A percentile compares a stretch with the other conserved stretches of the same genome.
Evolutionary conservation across 164 flowering plant species (phyloP).

Genomic region (Kalanchoe fedtschenkoi): DNA sequence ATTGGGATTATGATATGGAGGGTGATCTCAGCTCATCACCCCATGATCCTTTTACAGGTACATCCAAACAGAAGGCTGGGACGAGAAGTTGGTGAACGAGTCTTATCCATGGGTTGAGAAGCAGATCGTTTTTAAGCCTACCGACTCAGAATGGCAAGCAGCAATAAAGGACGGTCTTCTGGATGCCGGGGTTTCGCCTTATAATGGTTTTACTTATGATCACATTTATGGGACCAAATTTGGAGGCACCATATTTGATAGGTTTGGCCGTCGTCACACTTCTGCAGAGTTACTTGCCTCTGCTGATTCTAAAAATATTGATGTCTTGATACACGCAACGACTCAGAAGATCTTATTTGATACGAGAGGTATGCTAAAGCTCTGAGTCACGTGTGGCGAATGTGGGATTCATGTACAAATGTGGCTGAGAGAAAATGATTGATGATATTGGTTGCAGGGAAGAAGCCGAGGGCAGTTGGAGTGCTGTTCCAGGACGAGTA

Average conservation of each 20-base stretch:
- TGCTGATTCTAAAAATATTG: slow-evolving; percentile 41
- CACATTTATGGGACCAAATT: slow-evolving; percentile 83
- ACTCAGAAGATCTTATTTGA: slow-evolving; percentile 64
- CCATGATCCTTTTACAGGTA: slow-evolving; percentile 31
- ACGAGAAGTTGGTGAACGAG: slow-evolving; percentile 53
- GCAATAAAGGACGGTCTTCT: slow-evolving; percentile 63
- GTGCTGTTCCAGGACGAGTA: slow-evolving; percentile 79
- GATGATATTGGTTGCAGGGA: slow-evolving; percentile 22
- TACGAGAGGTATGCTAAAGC: slow-evolving; percentile 43
- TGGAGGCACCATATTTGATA: slow-evolving; percentile 82
- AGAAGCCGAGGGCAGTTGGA: slow-evolving; percentile 59
- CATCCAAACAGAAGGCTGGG: slow-evolving; percentile 56
- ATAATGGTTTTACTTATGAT: slow-evolving; percentile 81
- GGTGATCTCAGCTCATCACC: too few relatives aligned
- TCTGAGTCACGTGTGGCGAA: too few relatives aligned
- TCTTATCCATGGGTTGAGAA: slow-evolving; percentile 85
- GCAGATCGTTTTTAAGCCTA: slow-evolving; percentile 56
- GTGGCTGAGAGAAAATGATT: background rate
- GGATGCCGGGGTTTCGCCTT: slow-evolving; percentile 69
- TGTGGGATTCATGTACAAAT: background rate
- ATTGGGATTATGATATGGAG: too few relatives aligned
- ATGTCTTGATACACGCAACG: slow-evolving; percentile 58
- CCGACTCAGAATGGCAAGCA: slow-evolving; percentile 54
- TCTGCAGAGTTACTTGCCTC: slow-evolving; percentile 73
- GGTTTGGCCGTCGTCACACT: slow-evolving; percentile 61